These are phyloP conservation scores for Sicyos baderoa DNA, from an alignment of 306 rosid species.

Conservation along the genomic window DNA sequence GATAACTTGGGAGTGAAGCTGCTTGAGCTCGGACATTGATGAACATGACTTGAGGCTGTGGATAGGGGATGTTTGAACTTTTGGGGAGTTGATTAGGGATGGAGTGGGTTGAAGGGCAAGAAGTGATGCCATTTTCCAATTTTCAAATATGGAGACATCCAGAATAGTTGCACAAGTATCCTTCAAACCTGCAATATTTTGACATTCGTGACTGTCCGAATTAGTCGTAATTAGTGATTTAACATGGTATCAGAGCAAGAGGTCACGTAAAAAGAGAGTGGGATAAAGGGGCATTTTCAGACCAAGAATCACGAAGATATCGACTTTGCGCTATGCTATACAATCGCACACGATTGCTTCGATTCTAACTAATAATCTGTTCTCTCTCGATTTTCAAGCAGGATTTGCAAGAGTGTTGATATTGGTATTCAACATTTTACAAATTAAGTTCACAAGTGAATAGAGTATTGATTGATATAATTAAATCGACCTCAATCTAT, in stretches of 20 bases:
- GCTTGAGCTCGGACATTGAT: conserved; percentile 47
- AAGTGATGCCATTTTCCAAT: conserved; percentile 7
- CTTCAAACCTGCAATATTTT: conserved; percentile 7
- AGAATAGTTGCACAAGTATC: background rate
- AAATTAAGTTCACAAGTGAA: too few species aligned
- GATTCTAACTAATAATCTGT: background rate
- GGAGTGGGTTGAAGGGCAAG: conserved; percentile 25
- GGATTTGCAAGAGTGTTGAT: background rate
- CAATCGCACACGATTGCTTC: too few species aligned
- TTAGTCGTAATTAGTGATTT: too few species aligned
- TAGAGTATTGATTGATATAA: too few species aligned
- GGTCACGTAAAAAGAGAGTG: too few species aligned
- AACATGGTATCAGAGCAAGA: too few species aligned
- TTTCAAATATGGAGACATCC: background rate
- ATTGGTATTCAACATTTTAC: background rate
- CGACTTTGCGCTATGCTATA: too few species aligned
- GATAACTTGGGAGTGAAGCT: conserved; percentile 43
- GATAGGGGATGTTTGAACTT: conserved; percentile 13
- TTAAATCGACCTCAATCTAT: too few species aligned
- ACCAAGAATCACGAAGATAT: too few species aligned
- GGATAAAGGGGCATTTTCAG: too few species aligned
- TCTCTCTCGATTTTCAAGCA: background rate
- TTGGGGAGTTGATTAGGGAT: background rate
- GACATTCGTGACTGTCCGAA: too few species aligned
- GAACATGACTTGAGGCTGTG: conserved; percentile 29